Evolutionary conservation across 345 rosid species (phyloP).

Genomic region (Heritiera littoralis): DNA sequence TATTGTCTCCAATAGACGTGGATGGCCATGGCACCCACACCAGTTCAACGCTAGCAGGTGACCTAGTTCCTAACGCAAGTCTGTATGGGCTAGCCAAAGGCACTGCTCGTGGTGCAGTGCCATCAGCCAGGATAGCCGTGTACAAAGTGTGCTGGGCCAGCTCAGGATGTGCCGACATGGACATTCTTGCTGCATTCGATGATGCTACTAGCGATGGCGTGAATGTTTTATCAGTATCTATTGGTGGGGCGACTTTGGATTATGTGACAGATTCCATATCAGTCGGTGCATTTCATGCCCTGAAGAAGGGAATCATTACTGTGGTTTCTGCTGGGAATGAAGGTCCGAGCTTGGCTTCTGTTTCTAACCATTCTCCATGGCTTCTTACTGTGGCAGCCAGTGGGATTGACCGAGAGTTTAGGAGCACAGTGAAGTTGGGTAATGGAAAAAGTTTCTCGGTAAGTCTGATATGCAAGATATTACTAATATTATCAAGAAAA

Average conservation of each 20-base stretch:
- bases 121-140: slow-evolving; percentile 64
- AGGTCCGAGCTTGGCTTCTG: slow-evolving; percentile 54
- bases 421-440: slow-evolving; percentile 63
- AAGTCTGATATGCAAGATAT: slow-evolving; percentile 23
- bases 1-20: slow-evolving; percentile 66
- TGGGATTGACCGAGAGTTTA: slow-evolving; percentile 69
- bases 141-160: slow-evolving; percentile 88
- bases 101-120: slow-evolving; percentile 44
- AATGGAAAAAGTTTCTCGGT: slow-evolving; percentile 60
- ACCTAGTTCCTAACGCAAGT: slow-evolving; percentile 45
- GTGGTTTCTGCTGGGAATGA: slow-evolving; percentile 80
- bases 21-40: slow-evolving; percentile 95
- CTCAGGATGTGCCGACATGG: slow-evolving; percentile 80
- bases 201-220: slow-evolving; percentile 80
- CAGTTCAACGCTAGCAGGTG: slow-evolving; percentile 75
- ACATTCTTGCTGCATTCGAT: slow-evolving; percentile 73
- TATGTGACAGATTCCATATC: slow-evolving; percentile 58
- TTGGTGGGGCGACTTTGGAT: slow-evolving; percentile 48
- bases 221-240: slow-evolving; percentile 71
- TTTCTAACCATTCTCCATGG: slow-evolving; percentile 88
- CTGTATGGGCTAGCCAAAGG: slow-evolving; percentile 76
- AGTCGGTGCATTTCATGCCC: slow-evolving; percentile 79
- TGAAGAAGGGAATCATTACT: slow-evolving; percentile 76
- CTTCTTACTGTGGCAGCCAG: slow-evolving; percentile 85
- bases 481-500: too few relatives aligned